Conservation (phyloP, 2,329 filamentous ascomycete species). For the Ploettnerulaceae sp. region DNA sequence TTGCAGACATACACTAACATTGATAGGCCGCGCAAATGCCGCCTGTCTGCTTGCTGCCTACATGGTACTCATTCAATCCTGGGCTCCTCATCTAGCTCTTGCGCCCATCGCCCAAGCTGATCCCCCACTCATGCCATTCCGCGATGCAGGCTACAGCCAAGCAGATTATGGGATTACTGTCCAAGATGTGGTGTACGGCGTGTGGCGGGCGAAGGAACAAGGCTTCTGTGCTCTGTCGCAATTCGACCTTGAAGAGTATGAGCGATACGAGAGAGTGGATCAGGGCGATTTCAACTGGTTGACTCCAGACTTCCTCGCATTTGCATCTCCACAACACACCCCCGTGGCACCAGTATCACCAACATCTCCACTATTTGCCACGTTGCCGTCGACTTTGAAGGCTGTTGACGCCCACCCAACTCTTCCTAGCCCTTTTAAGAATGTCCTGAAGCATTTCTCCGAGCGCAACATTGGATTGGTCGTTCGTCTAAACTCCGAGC, state of each 20-base stretch:
- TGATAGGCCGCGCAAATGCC: conserved; percentile 80
- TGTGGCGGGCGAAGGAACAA: conserved; percentile 98
- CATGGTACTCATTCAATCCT: conserved; percentile 97
- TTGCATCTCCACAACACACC: conserved; percentile 86
- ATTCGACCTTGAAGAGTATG: conserved; percentile 96
- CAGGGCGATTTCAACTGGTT: conserved; percentile 99
- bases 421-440: conserved; percentile 87
- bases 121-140: conserved; percentile 96
- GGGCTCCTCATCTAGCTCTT: conserved; percentile 92
- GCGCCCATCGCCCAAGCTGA: conserved; percentile 96
- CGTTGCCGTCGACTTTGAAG: conserved; percentile 69
- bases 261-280: conserved; percentile 90
- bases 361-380: conserved; percentile 67
- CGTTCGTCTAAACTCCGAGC: conserved; percentile 88
- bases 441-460: conserved; percentile 84
- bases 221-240: conserved; percentile 85
- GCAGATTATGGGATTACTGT: conserved; percentile 94
- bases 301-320: conserved; percentile 89
- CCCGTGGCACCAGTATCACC: conserved; percentile 68
- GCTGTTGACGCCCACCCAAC: conserved; percentile 66
- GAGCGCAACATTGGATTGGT: conserved; percentile 88
- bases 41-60: conserved; percentile 95
- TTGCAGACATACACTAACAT: conserved; percentile 22
- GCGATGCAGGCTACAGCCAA: conserved; percentile 96
- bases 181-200: conserved; percentile 95